Base-by-base conservation (phyloP, 108 stramenopile genomes). In the Seminavis robusta region DNA sequence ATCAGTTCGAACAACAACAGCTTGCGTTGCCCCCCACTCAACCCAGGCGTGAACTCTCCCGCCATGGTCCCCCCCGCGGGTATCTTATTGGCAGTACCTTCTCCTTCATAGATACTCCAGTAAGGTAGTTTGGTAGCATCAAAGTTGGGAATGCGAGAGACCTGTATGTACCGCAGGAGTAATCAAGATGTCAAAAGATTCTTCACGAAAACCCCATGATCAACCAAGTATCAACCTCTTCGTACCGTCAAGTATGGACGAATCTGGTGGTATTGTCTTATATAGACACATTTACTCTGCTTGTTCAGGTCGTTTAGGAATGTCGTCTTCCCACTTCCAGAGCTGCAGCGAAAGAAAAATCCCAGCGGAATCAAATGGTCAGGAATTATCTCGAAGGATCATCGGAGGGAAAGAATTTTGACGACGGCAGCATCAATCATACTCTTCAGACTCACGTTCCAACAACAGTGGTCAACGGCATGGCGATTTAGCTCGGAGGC, bases 11-110 rank as follows among this genome's bases (percentile, higher is more conserved):
- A 83, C 7, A 83, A 34, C 8, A 86, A 39, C 25, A 86, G 52
- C 44, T 86, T 81, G n/a, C 80, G 67, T 55, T 86, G 80, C 4
- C 84, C 80, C n/a, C 84, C 84, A 0, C 64, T 71, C 2, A 86
- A 49, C 20, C 84, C 84, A 0, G 80, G 66, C 54, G 73, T 86
- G 52, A 79, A 79, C 47, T 81, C 63, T 16, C 84, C 84, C 3
- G 80, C 84, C 48, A 82, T 79, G 10, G 80, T 86, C 3, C 84
- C 84, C 23, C 84, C 84, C 0, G 74, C 65, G 20, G 57, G 49
- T 21, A 86, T 72, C 10, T 49, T 69, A 4, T 50, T 27, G n/a
- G 71, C 74, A 39, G 65, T 77, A 11, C 70, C 61, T 55, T 85
- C 84, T 9, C 49, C 63, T 15, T 63, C 61, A 42, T 86, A 86